Base-by-base conservation (phyloP, 2,329 filamentous ascomycete species). In the Botryotinia calthae region DNA sequence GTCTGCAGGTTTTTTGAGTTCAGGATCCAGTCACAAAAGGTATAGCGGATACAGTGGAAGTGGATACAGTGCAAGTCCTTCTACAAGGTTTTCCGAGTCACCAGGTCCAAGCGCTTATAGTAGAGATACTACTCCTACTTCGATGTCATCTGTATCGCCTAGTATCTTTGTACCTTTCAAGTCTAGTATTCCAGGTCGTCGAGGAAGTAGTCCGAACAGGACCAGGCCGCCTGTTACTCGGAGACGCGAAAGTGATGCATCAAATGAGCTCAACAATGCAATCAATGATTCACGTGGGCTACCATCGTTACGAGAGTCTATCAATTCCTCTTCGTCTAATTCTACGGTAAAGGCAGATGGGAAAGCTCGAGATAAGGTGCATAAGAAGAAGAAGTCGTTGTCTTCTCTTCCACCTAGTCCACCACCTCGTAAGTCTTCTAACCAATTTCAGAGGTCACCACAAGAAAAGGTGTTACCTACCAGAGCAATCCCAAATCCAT, bases 91-190 rank as follows among this genome's bases (percentile, higher is more conserved):
- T 78, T 93, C 91, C 2, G 92, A 89, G 72, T 94, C 92, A 0
- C 89, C 89, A 1, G 87, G 88, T 1, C 89, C 91, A 18, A 88
- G 90, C 2, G 83, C 89, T 8, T 94, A 93, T 81, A 94, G 92
- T 79, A 87, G 92, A 75, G 91, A 92, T 73, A 94, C 92, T 0
- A 94, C 92, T 4, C 92, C 92, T 10, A 94, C 91, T 7, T 94
- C 92, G 16, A 90, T 92, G 75, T 91, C 90, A 12, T 94, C 92
- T 1, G 90, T 91, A 77, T 94, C 91, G 25, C 91, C 92, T 5
- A 87, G 88, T 4, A 81, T 91, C 7, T 82, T 88, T 80, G 74
- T 85, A 82, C 74, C 84, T 79, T 76, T 85, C 22, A 80, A 79
- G 48, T 61, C 75, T 28, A 77, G 81, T 40, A 82, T 83, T 67